Evolutionary conservation across 1,284 basidiomycete genomes (phyloP).

Genomic region (Schizophyllum commune): DNA sequence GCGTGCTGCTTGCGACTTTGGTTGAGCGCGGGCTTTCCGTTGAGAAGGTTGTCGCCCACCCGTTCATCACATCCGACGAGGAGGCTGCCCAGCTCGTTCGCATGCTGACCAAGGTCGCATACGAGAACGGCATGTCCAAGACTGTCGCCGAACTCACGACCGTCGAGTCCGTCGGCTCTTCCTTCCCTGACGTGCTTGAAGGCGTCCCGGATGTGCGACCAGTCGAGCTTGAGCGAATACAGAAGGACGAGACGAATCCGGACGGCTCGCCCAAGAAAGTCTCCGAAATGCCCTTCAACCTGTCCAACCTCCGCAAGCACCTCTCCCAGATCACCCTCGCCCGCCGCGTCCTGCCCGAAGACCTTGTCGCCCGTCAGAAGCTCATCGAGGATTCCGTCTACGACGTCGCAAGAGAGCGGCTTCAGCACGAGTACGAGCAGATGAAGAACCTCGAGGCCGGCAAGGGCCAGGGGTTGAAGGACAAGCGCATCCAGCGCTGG

Average conservation of each 20-base stretch:
- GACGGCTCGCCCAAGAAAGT: slow-evolving; percentile 14
- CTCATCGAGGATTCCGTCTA: slow-evolving; percentile 81
- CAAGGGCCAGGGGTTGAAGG: slow-evolving; percentile 20
- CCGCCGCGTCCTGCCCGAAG: slow-evolving; percentile 55
- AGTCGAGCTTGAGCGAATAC: background rate
- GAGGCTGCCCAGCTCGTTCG: slow-evolving; percentile 41
- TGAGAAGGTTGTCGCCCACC: slow-evolving; percentile 48
- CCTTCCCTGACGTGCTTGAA: slow-evolving; percentile 5
- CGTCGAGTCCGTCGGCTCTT: background rate
- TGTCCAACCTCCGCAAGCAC: slow-evolving; percentile 59
- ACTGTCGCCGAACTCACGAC: slow-evolving; percentile 46
- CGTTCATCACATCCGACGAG: slow-evolving; percentile 43
- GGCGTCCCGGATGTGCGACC: slow-evolving; percentile 4
- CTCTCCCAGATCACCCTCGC: slow-evolving; percentile 57
- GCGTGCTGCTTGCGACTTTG: slow-evolving; percentile 38
- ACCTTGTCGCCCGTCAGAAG: slow-evolving; percentile 70
- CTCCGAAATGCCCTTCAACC: slow-evolving; percentile 62
- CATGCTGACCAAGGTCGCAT: background rate
- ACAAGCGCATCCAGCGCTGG: slow-evolving; percentile 58
- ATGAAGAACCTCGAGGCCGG: slow-evolving; percentile 44
- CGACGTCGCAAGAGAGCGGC: slow-evolving; percentile 70
- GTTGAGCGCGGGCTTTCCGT: slow-evolving; percentile 43
- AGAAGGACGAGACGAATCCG: slow-evolving; percentile 15
- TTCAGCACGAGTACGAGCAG: slow-evolving; percentile 57
- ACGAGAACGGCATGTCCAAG: slow-evolving; percentile 25